Evolutionary conservation across 257 asterid genomes (phyloP).

Genomic region (Osmanthus fragrans): DNA sequence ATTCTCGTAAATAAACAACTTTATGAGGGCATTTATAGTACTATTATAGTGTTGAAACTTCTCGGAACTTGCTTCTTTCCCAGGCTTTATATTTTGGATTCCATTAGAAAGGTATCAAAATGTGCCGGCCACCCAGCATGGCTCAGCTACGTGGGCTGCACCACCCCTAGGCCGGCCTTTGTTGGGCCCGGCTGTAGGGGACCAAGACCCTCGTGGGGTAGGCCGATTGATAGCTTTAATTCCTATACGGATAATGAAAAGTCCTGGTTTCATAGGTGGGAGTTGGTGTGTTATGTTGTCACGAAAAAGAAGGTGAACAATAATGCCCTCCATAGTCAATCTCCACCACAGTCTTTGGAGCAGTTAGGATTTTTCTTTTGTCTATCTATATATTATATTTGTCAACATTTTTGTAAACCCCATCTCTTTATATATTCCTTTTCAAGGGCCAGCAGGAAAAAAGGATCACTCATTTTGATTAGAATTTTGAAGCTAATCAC

Average conservation of each 20-base stretch:
- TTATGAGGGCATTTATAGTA: background rate
- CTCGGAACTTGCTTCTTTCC: constrained; percentile 19
- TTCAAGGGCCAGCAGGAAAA: background rate
- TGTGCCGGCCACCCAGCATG: background rate
- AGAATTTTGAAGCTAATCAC: background rate
- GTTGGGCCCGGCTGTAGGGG: no score
- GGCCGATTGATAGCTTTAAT: background rate
- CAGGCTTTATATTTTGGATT: constrained; percentile 11
- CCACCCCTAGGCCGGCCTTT: background rate
- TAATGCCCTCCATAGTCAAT: constrained; percentile 40
- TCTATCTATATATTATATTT: constrained; percentile 18
- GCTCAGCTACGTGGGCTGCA: background rate
- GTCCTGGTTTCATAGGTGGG: constrained; percentile 62
- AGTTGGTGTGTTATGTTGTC: constrained; percentile 63
- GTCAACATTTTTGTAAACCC: constrained; percentile 23
- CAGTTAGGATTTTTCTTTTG: constrained; percentile 51
- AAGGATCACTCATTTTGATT: background rate
- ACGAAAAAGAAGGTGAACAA: constrained; percentile 39
- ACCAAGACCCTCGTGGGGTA: background rate
- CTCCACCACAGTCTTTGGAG: constrained; percentile 49
- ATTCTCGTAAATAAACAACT: background rate
- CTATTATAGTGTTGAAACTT: constrained; percentile 27
- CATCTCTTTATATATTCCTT: constrained; percentile 5
- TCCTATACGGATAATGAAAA: constrained; percentile 27
- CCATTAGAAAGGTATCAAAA: background rate